Base-by-base conservation (phyloP, 1,284 basidiomycete species). In the Moniliophthora roreri region DNA sequence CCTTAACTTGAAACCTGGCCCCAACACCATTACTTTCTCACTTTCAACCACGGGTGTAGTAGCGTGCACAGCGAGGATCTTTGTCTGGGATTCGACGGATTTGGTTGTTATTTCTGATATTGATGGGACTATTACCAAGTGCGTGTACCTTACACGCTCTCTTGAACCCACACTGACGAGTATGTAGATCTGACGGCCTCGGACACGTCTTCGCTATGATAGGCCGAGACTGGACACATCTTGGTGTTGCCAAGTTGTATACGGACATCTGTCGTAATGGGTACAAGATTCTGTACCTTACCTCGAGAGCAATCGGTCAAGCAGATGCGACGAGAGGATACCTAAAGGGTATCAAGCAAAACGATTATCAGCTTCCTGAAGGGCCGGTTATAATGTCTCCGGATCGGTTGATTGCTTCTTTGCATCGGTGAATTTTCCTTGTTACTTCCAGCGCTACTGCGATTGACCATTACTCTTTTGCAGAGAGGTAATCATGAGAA, bases 381-480 rank as follows among this genome's bases (percentile, higher is more conserved):
- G 97, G 97, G 0, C 97, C 97, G 3, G 97, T 99, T 48, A 95
- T 99, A 67, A 98, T 99, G 97, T 95, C 92, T 63, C 97, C 97
- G 0, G 97, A 99, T 69, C 82, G 97, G 13, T 69, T 99, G 52
- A 95, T 99, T 81, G 90, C 94, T 2, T 95, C 92, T 32, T 71
- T 99, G 47, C 97, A 99, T 71, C 87, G 96, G 91, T 93, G 62
- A 62, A 83, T 63, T 34, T 53, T 9, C 26, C 18, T 28, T 32
- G 24, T n/a, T 11, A n/a, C 16, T 10, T 48, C 51, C 18, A 16
- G 37, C 20, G 35, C 16, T 36, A 13, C 36, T 18, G 18, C 20
- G 11, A 42, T 41, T 34, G 13, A 38, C 35, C 11, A 53, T n/a
- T 23, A 45, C 9, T 28, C 28, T 47, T 48, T 4, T 54, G 45